Evolutionary conservation across 2,329 filamentous ascomycete species (phyloP), one percentile per base, ranked within the genome.

Genomic region (Microdochium trichocladiopsis): DNA sequence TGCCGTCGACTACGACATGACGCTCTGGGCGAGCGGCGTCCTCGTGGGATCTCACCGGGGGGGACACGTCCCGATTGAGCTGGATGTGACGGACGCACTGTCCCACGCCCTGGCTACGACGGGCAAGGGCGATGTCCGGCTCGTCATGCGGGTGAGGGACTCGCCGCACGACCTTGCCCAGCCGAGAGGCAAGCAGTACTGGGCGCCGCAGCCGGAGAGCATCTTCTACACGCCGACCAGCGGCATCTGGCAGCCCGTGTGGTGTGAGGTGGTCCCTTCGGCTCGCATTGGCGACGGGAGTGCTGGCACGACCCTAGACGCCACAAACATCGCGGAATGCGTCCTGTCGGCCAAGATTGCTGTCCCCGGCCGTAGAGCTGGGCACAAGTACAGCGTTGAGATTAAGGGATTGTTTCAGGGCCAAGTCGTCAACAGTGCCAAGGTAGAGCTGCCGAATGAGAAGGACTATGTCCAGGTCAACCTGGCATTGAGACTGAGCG

Each of bases 171-270:
- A 87, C 54, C 67, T 86, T 8, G 77, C 78, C 0, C 84, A 87
- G 63, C 84, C 82, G 1, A 73, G 84, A 28, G 84, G 84, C 0
- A 88, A 88, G 63, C 84, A 88, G 64, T 84, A 83, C 60, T 84
- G 81, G 81, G 75, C 72, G 3, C 76, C 78, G 1, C 72, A 81
- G 63, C 79, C 81, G 0, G 80, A 84, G 62, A 79, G 75, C 50
- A 82, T 82, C 58, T 82, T 81, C 59, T 82, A 82, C 59, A 80
- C 77, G 1, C 79, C 79, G 0, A 78, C 76, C 9, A 76, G 76
- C 25, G 79, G 79, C 23, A 79, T 82, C 52, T 82, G 79, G 79
- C 79, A 82, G 62, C 73, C 68, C 16, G 79, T 82, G 2, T 80
- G 77, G 74, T 64, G 80, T 2, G 82, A 84, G 57, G 72, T 73